Base-by-base conservation (phyloP, 1,284 basidiomycete genomes). In the Cryptococcus sp. region DNA sequence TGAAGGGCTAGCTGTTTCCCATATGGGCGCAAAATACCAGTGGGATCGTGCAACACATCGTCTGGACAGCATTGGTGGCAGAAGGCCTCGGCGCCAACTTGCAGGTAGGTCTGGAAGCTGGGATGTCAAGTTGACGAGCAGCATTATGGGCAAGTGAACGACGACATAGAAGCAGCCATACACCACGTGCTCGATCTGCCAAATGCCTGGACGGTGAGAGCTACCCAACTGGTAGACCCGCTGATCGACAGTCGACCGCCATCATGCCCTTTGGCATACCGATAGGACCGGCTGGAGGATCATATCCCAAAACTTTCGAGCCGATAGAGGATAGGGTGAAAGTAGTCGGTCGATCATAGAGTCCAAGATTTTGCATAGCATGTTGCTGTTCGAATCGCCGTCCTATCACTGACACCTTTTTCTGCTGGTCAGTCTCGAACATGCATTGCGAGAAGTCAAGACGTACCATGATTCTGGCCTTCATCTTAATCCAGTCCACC, bases 11-110 rank as follows among this genome's bases (percentile, higher is more conserved):
- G 37, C 37, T 38, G n/a, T 38, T 38, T 21, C 37, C 37, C 5
- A 23, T 38, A 38, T 38, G 37, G 37, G n/a, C 37, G 4, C 37
- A 38, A 12, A 38, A 38, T 26, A 52, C 59, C 6, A 31, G 48
- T 34, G 59, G 59, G 37, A 71, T 71, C 51, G 59, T 62, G 6
- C 73, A 74, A 59, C 59, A 55, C 54, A 67, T 69, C 47, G 47
- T 62, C 32, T 75, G 74, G 75, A 63, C 66, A 21, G 63, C 66
- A 0, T 64, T 76, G 36, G 60, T 65, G 25, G 52, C 59, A 24
- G 66, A 71, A 31, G 73, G 72, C 6, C 65, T 74, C 50, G 75
- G 74, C 28, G 71, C 65, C 11, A 71, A 62, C 58, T 57, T 75
- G 18, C 58, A 65, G 57, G 44, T 45, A n/a, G 22, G 44, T 37